Evolutionary conservation across 305 asterid species (phyloP).

Genomic region (Petunia hybrid): DNA sequence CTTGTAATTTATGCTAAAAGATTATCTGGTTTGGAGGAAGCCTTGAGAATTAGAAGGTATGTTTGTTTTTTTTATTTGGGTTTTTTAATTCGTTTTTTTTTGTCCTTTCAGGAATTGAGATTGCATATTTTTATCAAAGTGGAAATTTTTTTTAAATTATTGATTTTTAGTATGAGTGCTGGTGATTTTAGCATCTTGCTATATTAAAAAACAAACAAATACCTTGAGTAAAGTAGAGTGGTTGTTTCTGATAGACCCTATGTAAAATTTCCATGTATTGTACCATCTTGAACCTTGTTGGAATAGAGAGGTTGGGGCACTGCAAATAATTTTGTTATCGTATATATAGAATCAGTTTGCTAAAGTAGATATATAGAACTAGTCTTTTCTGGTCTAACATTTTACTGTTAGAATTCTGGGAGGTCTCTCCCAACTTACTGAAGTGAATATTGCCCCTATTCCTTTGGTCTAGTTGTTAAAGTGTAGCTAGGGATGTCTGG

Average conservation of each 20-base stretch:
- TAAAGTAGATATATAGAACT: background rate
- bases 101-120: conserved; percentile 1
- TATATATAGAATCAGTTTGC: background rate
- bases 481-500: too few species aligned
- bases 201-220: background rate
- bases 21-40: conserved; percentile 87
- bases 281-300: background rate
- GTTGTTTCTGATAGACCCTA: background rate
- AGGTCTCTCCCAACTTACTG: background rate
- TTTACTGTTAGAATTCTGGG: background rate
- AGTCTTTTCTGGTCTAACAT: background rate
- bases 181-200: background rate
- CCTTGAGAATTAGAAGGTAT: conserved; percentile 81
- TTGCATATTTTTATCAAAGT: background rate
- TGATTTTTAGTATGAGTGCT: background rate
- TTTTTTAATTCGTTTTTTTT: background rate
- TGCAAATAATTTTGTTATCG: background rate
- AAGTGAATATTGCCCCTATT: background rate
- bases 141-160: background rate
- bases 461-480: too few species aligned
- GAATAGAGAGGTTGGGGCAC: background rate
- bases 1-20: conserved; percentile 69
- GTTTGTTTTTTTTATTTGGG: background rate
- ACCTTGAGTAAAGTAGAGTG: background rate
- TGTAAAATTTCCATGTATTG: background rate